Base-by-base conservation (phyloP, 176 grass and related monocot genomes). In the Zea mays region DNA sequence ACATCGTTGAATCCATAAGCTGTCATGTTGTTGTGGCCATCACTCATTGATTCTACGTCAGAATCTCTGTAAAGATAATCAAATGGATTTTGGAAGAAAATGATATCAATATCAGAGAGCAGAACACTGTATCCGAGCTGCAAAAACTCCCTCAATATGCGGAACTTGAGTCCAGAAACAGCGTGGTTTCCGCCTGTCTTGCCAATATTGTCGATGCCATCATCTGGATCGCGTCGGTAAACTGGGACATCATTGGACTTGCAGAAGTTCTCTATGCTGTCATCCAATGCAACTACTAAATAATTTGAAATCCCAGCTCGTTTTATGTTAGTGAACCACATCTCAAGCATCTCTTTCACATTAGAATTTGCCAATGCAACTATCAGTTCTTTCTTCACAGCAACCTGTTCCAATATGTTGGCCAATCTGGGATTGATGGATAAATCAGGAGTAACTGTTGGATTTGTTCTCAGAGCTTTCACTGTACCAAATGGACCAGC, bases 1-100 rank as follows among this genome's bases (percentile, higher is more conserved):
- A 99, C 96, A 75, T 99, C 90, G 67, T 99, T 85, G 72, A 81
- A 99, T 70, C 96, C 96, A 79, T 99, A 99, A 48, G 92, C 90
- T 69, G 96, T 99, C 90, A 84, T 90, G 56, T 99, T 99, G 74
- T 64, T 73, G 69, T 99, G 96, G 33, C 92, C 96, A 61, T 99
- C 96, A 71, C 92, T 99, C 96, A 96, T 99, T 43, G 96, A 99
- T 62, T 99, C 96, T 27, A 99, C 82, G 56, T 99, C 96, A 75
- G 76, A 87, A 81, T 99, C 96, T 79, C 92, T 86, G 81, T 96
- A 96, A 64, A 99, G 88, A 82, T 96, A 68, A 69, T 93, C 68
- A 72, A 99, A 99, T 9, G 96, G 96, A 63, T 99, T 99, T 49
- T 93, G 96, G 68, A 99, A 86, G 79, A 93, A 93, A 78, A 99